Evolutionary conservation across 768 basidiomycete species (phyloP), one percentile per base, ranked within the genome.

Genomic region (Peribolospora kevripleyi): DNA sequence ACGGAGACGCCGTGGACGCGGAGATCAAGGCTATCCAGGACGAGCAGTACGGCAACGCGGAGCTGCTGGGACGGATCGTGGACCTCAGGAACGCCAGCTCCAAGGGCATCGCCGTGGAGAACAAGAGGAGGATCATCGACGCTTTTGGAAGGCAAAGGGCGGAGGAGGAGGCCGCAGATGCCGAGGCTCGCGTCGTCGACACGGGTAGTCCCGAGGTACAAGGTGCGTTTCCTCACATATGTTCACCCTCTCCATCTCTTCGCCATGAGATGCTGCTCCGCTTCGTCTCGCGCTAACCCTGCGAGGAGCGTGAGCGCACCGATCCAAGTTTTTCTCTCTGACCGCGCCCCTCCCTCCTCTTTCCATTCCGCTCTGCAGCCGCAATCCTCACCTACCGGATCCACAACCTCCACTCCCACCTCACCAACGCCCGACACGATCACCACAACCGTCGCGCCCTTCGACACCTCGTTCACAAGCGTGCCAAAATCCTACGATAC

Each of bases 11-110:
- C 37, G 39, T 55, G 45, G 59, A 61, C 51, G 67, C 64, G 37
- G 64, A 65, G 55, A 59, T 63, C 48, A 63, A 61, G 46, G 73
- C 76, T 61, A 50, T 55, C 14, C 54, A 50, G 38, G 48, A 38
- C 2, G 48, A 46, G n/a, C 65, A 68, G 54, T 52, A 57, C 46
- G 61, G 57, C 46, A 67, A 69, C 56, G 54, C 51, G 9, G 67
- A 70, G 51, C 58, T 61, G 62, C 73, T 93, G 55, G 78, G 81
- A 47, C 73, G 74, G 60, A 68, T 86, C 40, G 68, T 87, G 25
- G 87, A 93, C 69, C 68, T 97, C 61, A 72, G 80, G 59, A 95
- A 97, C 63, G 82, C 91, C 13, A 84, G 82, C 61, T 82, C 85
- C 39, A 71, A 69, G 40, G 86, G 85, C n/a, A 78, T 95, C 58